phyloP scores from a whole-genome alignment of 495 filamentous ascomycete species.

The Xylaria telfairii region DNA sequence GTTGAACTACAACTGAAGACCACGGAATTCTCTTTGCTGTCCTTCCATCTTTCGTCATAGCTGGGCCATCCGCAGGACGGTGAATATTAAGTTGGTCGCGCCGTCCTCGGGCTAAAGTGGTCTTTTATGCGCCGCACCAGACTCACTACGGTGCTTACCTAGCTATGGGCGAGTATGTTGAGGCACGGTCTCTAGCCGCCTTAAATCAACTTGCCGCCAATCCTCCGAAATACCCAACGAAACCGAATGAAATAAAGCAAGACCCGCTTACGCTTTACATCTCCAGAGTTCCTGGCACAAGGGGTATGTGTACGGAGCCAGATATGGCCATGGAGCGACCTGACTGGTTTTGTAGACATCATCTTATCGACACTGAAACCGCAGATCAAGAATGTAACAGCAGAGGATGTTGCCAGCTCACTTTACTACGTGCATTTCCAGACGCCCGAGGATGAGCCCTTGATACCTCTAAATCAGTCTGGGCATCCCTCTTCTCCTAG shows the following conservation, averaged over 20 bases:
- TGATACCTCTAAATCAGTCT: constrained; percentile 52
- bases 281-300: constrained; percentile 86
- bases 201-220: constrained; percentile 83
- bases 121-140: neutral
- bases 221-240: constrained; percentile 81
- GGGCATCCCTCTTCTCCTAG: constrained; percentile 50
- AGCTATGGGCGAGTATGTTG: constrained; percentile 58
- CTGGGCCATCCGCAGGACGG: neutral
- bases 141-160: too few species aligned
- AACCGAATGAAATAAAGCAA: constrained; percentile 67
- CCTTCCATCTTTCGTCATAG: neutral
- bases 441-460: constrained; percentile 59
- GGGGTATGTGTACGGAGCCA: constrained; percentile 59
- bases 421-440: constrained; percentile 91
- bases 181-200: constrained; percentile 82
- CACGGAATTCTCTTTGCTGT: neutral
- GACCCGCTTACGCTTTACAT: constrained; percentile 85
- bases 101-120: neutral
- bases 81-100: neutral
- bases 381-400: constrained; percentile 82
- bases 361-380: constrained; percentile 94
- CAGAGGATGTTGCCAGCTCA: constrained; percentile 82
- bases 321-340: constrained; percentile 23
- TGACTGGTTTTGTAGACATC: constrained; percentile 66
- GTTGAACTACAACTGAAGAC: neutral